Evolutionary conservation across 352 stramenopile species (phyloP), one percentile per base, ranked within the genome.

Genomic region (Thalassiosira livingstoniorum): DNA sequence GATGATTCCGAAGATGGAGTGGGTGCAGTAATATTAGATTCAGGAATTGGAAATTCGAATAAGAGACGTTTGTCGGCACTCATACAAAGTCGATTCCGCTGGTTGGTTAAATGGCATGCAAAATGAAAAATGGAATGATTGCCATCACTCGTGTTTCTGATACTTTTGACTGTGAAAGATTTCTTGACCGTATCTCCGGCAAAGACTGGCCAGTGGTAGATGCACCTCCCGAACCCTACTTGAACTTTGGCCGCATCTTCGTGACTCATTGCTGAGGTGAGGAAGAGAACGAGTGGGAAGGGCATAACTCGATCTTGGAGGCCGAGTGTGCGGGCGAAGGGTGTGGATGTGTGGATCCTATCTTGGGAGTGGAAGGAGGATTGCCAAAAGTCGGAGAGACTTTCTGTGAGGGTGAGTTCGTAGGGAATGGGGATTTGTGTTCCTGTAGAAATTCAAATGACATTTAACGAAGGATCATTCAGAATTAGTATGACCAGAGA

Each of bases 281-380:
- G 81, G 83, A 95, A 96, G n/a, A 95, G 75, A 31, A 93, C 91
- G 29, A 96, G 74, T 55, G 75, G 88, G 79, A 96, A 95, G 15
- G 92, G 91, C 42, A 95, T 82, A 21, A 95, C 86, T 75, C 90
- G 75, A 80, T 93, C 86, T 83, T 94, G 87, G 21, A 93, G 78
- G 29, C 85, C 87, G 27, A 94, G 76, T 39, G 80, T 81, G 29
- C 90, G 80, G n/a, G 91, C 91, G 78, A 95, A 96, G 18, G 91
- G 90, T 18, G 87, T 92, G 10, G 81, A 92, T 31, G 92, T 95
- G 79, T 94, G 90, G 51, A 96, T 92, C 60, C 92, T 65, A 78
- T 95, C 89, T 81, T 96, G 91, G 18, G 73, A 85, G 82, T 93
- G 86, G 78, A 94, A 94, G 31, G 86, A 88, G 55, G 78, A 86